These are phyloP conservation scores for Collybiopsis luxurians DNA, from an alignment of 768 basidiomycete genomes.

Conservation along the genomic window DNA sequence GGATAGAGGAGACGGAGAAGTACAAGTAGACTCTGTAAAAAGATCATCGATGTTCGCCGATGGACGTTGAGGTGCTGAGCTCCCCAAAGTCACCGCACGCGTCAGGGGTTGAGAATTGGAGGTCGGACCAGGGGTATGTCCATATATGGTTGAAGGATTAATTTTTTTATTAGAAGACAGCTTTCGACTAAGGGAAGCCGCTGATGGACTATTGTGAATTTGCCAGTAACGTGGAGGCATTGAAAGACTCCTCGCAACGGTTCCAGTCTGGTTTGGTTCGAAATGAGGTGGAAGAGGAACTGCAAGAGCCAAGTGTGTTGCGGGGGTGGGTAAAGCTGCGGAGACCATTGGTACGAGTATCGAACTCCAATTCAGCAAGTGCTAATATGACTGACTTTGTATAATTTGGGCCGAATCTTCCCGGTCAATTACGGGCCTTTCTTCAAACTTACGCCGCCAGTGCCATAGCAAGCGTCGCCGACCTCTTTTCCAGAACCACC, in stretches of 20 bases:
- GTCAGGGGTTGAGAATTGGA: too few relatives aligned
- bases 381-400: too few relatives aligned
- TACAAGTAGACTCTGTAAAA: background rate
- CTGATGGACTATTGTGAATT: background rate
- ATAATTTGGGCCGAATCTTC: too few relatives aligned
- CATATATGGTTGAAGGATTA: background rate
- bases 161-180: background rate
- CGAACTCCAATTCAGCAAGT: too few relatives aligned
- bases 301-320: background rate
- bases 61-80: too few relatives aligned
- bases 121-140: background rate
- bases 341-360: too few relatives aligned
- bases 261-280: too few relatives aligned
- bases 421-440: too few relatives aligned
- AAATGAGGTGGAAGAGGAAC: background rate
- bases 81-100: too few relatives aligned
- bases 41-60: background rate
- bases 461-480: background rate
- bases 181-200: background rate
- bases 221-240: constrained; percentile 4
- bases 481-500: background rate
- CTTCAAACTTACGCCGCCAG: too few relatives aligned
- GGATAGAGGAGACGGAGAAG: background rate
- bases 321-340: background rate
- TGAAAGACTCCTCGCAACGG: background rate